Base-by-base conservation (phyloP, 179 eudicot genomes). In the Vitellaria paradoxa region DNA sequence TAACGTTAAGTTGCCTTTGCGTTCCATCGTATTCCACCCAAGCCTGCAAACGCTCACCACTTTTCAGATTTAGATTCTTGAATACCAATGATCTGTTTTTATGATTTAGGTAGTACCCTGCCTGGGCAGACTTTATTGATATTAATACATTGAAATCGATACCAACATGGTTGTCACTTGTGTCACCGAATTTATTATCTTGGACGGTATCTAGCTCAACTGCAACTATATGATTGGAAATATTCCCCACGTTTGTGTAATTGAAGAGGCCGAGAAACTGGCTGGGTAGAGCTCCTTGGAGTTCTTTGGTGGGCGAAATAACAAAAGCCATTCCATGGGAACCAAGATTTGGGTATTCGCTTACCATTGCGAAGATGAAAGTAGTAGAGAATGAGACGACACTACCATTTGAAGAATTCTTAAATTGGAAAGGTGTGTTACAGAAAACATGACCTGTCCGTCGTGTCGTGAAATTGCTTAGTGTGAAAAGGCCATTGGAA, bases 321-420 rank as follows among this genome's bases (percentile, higher is more conserved):
- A 75, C 81, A 49, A 85, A 82, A 18, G 87, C 83, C 46, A 82
- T 62, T 24, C 87, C 87, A 70, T 79, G 79, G 70, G 81, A 83
- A 40, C 74, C 57, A 74, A 46, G 15, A 0, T 21, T 75, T 53
- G 21, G 17, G 23, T 73, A 20, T 68, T 72, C 26, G 26, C 76
- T 73, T 6, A 68, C 82, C 0, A 73, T 73, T 17, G 73, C 78
- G 57, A 84, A 75, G 64, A 82, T 77, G 49, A 81, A 76, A 18
- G 53, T 70, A 4, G 84, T 81, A 7, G 84, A 81, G 66, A 81
- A 84, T 26, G 84, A 84, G 61, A 52, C 6, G 62, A 21, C 52
- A 15, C 45, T 49, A 71, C 61, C 75, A 17, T 71, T 68, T 15
- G 30, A 4, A 10, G 49, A 37, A 21, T 30, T 37, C 23, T 67